Percentiles rank a stretch among this genome's conserved stretches.
phyloP scores from a whole-genome alignment of 2,329 filamentous ascomycete genomes.

The Sporothrix brasiliensis region DNA sequence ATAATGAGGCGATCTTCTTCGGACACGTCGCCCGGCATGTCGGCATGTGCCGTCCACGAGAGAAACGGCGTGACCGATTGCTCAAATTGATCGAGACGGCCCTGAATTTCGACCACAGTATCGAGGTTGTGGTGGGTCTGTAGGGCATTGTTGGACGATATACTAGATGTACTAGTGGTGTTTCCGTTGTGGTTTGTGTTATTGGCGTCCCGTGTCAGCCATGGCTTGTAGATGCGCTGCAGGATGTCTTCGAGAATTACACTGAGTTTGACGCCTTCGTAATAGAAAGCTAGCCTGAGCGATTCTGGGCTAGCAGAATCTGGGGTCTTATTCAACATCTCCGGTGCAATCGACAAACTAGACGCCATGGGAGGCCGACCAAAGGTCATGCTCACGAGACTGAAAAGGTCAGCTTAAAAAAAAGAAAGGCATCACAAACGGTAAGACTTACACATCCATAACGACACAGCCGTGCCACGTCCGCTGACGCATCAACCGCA shows the following conservation, averaged over 20 bases:
- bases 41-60: constrained; percentile 26
- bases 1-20: constrained; percentile 11
- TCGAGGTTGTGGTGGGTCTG: constrained; percentile 31
- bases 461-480: constrained; percentile 32
- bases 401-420: neutral
- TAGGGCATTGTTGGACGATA: neutral
- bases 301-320: constrained; percentile 14
- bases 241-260: constrained; percentile 32
- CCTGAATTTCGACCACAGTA: constrained; percentile 31
- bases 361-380: constrained; percentile 33
- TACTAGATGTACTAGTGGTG: neutral
- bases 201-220: constrained; percentile 29
- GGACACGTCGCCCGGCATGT: neutral
- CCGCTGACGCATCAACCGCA: constrained; percentile 26
- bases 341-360: constrained; percentile 28
- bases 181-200: neutral
- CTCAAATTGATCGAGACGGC: constrained; percentile 30
- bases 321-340: constrained; percentile 9
- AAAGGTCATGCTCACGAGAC: constrained; percentile 34
- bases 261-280: constrained; percentile 30
- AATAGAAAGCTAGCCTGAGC: constrained; percentile 27
- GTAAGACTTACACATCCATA: constrained; percentile 24
- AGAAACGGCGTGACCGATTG: constrained; percentile 26
- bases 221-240: constrained; percentile 32
- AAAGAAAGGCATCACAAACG: too few species aligned